Percentiles rank a stretch among this genome's conserved stretches.
Evolutionary conservation across 176 grass and related monocot genomes (phyloP).

Genomic region (Hsuehochloa calcarea): DNA sequence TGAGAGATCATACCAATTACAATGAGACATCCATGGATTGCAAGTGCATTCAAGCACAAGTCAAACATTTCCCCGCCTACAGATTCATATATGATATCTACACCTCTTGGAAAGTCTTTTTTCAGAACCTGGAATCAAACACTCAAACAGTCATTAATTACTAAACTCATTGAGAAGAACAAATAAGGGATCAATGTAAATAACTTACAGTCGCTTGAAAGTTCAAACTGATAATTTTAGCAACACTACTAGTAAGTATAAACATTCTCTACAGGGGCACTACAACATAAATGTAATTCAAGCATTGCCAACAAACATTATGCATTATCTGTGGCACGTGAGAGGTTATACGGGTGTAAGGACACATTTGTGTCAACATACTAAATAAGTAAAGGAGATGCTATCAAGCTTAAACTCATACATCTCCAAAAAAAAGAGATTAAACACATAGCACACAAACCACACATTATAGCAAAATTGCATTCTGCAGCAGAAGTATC

Average conservation of each 20-base stretch:
- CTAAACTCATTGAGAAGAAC: conserved; percentile 19
- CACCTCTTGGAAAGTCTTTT: conserved; percentile 77
- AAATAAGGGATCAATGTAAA: background rate
- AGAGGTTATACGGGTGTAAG: background rate
- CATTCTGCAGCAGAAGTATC: background rate
- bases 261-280: background rate
- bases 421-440: background rate
- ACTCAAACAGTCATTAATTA: conserved; percentile 9
- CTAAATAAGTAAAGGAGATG: conserved; percentile 6
- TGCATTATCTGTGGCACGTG: background rate
- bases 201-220: background rate
- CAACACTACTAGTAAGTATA: background rate
- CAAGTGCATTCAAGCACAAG: conserved; percentile 83
- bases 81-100: conserved; percentile 97
- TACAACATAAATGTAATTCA: conserved; percentile 19
- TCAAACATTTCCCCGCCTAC: conserved; percentile 97
- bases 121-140: conserved; percentile 68
- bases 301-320: conserved; percentile 26
- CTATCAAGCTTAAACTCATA: background rate
- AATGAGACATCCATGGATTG: conserved; percentile 78
- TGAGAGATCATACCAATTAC: conserved; percentile 99
- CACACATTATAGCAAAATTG: background rate
- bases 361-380: background rate
- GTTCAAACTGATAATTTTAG: background rate
- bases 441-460: background rate